Base-by-base conservation (phyloP, 78 protist species). In the Mantamonas sphyraenae region DNA sequence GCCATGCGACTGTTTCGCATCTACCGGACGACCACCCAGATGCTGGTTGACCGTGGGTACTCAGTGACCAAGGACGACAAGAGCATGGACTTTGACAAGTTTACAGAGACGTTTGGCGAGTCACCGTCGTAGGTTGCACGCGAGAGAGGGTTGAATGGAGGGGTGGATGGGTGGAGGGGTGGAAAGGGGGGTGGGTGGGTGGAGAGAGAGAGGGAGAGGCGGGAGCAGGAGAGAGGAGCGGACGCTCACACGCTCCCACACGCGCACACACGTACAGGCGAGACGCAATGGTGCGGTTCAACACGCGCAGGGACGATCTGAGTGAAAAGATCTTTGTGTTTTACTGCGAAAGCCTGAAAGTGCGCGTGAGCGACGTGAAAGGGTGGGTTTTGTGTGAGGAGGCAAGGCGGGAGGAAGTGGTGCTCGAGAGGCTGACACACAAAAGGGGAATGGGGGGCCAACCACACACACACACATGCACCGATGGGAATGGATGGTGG, bases 21-120 rank as follows among this genome's bases (percentile, higher is more conserved):
- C 34, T 31, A 31, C 31, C 4, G 62, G 31, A 57, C 62, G 19
- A 10, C 9, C 62, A 5, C 4, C 19, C 26, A 57, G 62, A 57
- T 57, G 62, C 34, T 57, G 24, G 5, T 9, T 5, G 62, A 57
- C 62, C 62, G 62, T 10, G 62, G 62, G 24, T 57, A 57, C 62
- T 33, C 9, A 10, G 62, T 57, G 42, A 4, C 8, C 19, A 5
- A 4, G 26, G 62, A 28, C 24, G 62, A 57, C 42, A 5, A 9
- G 26, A 31, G 9, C 62, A 57, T 57, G 62, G 4, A 5, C 34
- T 57, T 57, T 10, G 62, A 57, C 31, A 10, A 57, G 62, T 57
- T 57, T 8, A 5, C 26, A 5, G 34, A 4, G 26, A 57, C 5
- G 42, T 31, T 33, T 10, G 34, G 24, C 62, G 34, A n/a, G n/a